Evolutionary conservation across 2,329 filamentous ascomycete genomes (phyloP).

Genomic region (Coniochaeta sp.): DNA sequence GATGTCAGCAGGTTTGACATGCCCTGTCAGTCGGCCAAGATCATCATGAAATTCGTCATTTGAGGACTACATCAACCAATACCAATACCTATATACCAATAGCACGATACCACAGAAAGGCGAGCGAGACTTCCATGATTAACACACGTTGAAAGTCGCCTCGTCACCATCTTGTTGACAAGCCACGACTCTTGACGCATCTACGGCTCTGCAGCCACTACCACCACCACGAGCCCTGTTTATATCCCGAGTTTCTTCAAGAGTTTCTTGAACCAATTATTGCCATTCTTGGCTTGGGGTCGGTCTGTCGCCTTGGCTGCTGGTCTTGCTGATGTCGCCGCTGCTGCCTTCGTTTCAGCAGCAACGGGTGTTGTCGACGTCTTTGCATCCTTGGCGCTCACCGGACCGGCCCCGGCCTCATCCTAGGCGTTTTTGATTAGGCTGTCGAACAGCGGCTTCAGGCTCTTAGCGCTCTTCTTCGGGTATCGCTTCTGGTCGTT

Average conservation of each 20-base stretch:
- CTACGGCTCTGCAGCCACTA: background rate
- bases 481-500: slow-evolving; percentile 71
- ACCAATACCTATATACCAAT: background rate
- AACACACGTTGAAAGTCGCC: background rate
- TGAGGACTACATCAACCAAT: background rate
- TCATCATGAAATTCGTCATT: background rate
- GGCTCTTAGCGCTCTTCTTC: slow-evolving; percentile 73
- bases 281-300: slow-evolving; percentile 3
- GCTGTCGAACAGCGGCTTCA: slow-evolving; percentile 64
- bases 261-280: slow-evolving; percentile 2
- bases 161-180: background rate
- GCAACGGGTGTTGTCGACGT: background rate
- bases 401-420: slow-evolving; percentile 1
- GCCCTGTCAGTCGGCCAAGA: background rate
- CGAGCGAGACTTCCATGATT: background rate
- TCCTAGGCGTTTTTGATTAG: slow-evolving; percentile 56
- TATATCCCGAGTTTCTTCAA: slow-evolving; percentile 1
- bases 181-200: background rate
- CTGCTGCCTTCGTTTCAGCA: background rate
- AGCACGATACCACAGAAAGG: background rate
- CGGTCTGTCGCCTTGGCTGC: slow-evolving; percentile 1
- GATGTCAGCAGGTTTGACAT: background rate
- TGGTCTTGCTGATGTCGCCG: slow-evolving; percentile 2
- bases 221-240: background rate
- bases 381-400: slow-evolving; percentile 1